Evolutionary conservation across 2,329 filamentous ascomycete species (phyloP).

Genomic region (Ophiosphaerella herpotricha): DNA sequence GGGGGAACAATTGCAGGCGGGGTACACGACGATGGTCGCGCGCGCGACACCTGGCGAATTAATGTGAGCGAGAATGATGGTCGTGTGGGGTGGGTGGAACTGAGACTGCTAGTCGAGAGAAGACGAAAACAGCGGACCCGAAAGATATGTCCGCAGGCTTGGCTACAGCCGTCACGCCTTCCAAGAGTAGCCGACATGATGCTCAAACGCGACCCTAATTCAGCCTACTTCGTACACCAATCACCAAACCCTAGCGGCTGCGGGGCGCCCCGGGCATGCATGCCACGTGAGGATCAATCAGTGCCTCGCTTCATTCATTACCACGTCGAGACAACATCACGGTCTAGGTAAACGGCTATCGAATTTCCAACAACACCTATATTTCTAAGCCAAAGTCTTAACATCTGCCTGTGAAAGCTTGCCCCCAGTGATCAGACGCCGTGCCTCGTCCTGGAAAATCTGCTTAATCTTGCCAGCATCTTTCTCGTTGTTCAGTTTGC

Average conservation of each 20-base stretch:
- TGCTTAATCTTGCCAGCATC: constrained; percentile 83
- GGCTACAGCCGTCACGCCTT: constrained; percentile 26
- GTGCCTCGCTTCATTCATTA: constrained; percentile 5
- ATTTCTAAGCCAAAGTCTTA: constrained; percentile 61
- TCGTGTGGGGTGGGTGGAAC: not conserved
- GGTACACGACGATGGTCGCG: constrained; percentile 3
- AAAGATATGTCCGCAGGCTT: constrained; percentile 26
- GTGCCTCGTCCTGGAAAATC: constrained; percentile 77
- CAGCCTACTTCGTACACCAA: not conserved
- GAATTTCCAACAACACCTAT: constrained; percentile 5
- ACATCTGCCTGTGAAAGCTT: constrained; percentile 85
- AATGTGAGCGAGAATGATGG: not conserved
- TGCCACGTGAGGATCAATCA: constrained; percentile 4
- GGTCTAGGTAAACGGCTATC: constrained; percentile 25
- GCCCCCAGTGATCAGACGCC: constrained; percentile 76
- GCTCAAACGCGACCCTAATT: not conserved
- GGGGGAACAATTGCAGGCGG: constrained; percentile 29
- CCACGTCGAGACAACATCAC: constrained; percentile 3
- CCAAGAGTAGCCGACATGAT: constrained; percentile 6
- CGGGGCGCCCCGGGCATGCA: constrained; percentile 4
- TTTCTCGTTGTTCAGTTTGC: constrained; percentile 77
- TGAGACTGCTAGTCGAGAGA: constrained; percentile 2
- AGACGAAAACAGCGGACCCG: constrained; percentile 13
- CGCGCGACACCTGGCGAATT: not conserved
- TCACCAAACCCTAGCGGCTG: constrained; percentile 8